Percentiles rank a stretch among this genome's conserved stretches.
Conservation (phyloP, 148 eudicot species). For the Suaeda aralocaspica region DNA sequence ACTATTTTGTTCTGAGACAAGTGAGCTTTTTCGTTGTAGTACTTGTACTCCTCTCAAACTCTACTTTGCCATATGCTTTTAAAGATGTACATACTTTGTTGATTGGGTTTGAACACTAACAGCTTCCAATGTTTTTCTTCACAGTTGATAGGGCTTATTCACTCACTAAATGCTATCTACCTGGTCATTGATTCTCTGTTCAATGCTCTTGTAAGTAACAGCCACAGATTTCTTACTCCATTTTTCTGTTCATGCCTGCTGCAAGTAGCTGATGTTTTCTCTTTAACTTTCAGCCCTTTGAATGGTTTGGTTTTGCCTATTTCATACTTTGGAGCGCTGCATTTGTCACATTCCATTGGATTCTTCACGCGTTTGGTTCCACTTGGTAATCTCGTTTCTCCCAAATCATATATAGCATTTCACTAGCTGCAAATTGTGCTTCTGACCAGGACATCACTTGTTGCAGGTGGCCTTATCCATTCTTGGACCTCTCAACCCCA, state of each 20-base stretch:
- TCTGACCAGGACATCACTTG: background rate
- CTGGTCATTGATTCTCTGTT: constrained; percentile 63
- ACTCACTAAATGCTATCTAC: constrained; percentile 69
- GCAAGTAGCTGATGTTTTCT: background rate
- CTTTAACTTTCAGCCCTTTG: constrained; percentile 51
- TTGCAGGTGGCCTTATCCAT: constrained; percentile 98
- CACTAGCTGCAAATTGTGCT: background rate
- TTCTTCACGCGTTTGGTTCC: constrained; percentile 69
- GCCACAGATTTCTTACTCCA: background rate
- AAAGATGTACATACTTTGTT: background rate
- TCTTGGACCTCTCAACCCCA: constrained; percentile 77
- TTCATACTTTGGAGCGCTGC: constrained; percentile 55
- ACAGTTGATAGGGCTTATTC: constrained; percentile 71
- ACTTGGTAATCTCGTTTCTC: constrained; percentile 32
- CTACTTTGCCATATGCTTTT: background rate
- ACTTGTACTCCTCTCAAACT: background rate
- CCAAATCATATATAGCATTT: no score
- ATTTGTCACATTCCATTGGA: constrained; percentile 72
- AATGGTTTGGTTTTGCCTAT: constrained; percentile 63
- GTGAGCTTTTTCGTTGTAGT: no score
- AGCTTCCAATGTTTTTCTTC: background rate
- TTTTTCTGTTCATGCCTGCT: background rate
- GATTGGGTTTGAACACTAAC: background rate
- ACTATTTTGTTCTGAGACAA: no score
- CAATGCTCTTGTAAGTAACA: constrained; percentile 57